Evolutionary conservation across 352 stramenopile species (phyloP).

Genomic region (Detonula confervacea): DNA sequence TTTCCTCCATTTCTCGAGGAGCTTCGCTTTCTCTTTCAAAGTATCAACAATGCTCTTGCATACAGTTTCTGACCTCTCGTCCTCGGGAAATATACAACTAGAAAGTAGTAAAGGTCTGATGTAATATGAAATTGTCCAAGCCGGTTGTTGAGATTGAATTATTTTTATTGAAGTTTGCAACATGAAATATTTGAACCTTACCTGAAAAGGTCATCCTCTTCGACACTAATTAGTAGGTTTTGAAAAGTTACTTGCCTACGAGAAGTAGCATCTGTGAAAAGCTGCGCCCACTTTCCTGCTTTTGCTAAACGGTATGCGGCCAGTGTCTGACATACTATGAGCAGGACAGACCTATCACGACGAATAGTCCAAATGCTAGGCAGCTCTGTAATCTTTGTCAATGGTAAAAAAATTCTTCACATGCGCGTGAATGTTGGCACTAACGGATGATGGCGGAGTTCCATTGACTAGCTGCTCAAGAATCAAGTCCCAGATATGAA

Average conservation of each 20-base stretch:
- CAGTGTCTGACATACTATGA: constrained; percentile 11
- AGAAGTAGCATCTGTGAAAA: constrained; percentile 36
- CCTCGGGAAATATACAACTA: constrained; percentile 21
- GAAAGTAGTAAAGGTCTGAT: constrained; percentile 22
- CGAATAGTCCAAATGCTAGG: constrained; percentile 7
- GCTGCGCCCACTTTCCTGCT: constrained; percentile 13
- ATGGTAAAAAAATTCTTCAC: constrained; percentile 10
- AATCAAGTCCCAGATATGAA: constrained; percentile 16
- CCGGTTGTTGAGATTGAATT: not conserved
- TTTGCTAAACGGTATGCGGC: constrained; percentile 19
- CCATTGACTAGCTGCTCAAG: constrained; percentile 26
- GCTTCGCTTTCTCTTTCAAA: not conserved
- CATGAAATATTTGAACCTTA: too few species aligned
- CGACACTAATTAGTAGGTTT: constrained; percentile 26
- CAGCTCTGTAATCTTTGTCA: constrained; percentile 2
- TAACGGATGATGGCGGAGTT: constrained; percentile 16
- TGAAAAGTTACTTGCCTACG: constrained; percentile 22
- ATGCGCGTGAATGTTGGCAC: not conserved
- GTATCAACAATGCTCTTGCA: constrained; percentile 2
- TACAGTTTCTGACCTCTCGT: constrained; percentile 8
- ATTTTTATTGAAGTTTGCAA: not conserved
- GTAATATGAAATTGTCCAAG: not conserved
- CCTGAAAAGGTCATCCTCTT: constrained; percentile 17
- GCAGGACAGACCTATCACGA: not conserved
- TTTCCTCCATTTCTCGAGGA: not conserved